Conservation (phyloP, 2,329 filamentous ascomycete species). For the Cordyceps sp. region DNA sequence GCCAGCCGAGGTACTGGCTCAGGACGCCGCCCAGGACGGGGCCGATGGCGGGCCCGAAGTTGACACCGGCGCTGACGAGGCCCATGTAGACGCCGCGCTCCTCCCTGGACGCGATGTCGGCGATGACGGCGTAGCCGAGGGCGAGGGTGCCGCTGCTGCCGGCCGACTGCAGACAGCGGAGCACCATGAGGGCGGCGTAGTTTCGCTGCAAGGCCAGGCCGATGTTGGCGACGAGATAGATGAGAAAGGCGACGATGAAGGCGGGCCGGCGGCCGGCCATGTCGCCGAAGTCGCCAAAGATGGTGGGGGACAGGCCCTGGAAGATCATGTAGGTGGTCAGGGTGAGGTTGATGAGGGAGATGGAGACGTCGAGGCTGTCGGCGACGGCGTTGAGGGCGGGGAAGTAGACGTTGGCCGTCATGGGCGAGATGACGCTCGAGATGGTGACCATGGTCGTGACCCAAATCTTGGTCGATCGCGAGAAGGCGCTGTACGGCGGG, state of each 20-base stretch:
- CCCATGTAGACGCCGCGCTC: slow-evolving; percentile 63
- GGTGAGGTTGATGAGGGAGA: slow-evolving; percentile 27
- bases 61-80: slow-evolving; percentile 41
- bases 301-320: slow-evolving; percentile 42
- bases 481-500: slow-evolving; percentile 13
- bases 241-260: slow-evolving; percentile 37
- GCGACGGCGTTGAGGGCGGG: slow-evolving; percentile 24
- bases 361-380: slow-evolving; percentile 19
- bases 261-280: slow-evolving; percentile 43
- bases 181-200: slow-evolving; percentile 39
- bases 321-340: slow-evolving; percentile 47
- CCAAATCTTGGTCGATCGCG: slow-evolving; percentile 26
- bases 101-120: slow-evolving; percentile 50
- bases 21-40: slow-evolving; percentile 50
- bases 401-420: slow-evolving; percentile 42
- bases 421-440: slow-evolving; percentile 37
- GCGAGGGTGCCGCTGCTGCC: slow-evolving; percentile 56
- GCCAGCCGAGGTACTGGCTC: slow-evolving; percentile 47
- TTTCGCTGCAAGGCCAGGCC: slow-evolving; percentile 40
- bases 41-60: slow-evolving; percentile 36
- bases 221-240: slow-evolving; percentile 42
- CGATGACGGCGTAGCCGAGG: slow-evolving; percentile 52
- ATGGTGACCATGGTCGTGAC: slow-evolving; percentile 35
- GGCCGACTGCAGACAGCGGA: slow-evolving; percentile 45
- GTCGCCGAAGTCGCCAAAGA: slow-evolving; percentile 47